Evolutionary conservation across 352 stramenopile genomes (phyloP).

Genomic region (Phytopythium oedochilum): DNA sequence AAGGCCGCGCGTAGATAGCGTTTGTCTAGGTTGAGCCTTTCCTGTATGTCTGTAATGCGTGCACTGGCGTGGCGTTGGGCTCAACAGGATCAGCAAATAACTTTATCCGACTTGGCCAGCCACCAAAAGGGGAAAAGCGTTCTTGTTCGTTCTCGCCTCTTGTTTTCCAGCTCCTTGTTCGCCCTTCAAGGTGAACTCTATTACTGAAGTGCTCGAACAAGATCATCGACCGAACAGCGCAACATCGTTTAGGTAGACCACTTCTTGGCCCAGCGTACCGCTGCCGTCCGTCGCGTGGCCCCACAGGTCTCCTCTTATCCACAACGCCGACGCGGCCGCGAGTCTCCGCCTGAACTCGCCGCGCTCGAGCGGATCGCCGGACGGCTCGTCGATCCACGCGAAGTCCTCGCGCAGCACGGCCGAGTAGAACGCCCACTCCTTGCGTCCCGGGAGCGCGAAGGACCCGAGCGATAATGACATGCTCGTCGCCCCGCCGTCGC

Average conservation of each 20-base stretch:
- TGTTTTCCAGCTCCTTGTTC: too few relatives aligned
- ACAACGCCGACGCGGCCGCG: conserved; percentile 25
- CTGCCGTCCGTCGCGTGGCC: conserved; percentile 19
- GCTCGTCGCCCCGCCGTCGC: conserved; percentile 12
- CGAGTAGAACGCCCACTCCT: conserved; percentile 59
- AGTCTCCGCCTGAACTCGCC: conserved; percentile 32
- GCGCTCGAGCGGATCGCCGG: conserved; percentile 19
- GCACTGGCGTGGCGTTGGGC: not conserved
- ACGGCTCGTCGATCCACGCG: conserved; percentile 60
- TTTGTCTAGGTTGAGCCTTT: conserved; percentile 8
- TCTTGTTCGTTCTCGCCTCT: too few relatives aligned
- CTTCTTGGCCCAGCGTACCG: conserved; percentile 49
- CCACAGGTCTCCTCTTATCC: conserved; percentile 70
- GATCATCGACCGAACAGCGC: conserved; percentile 31
- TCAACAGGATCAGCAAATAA: not conserved
- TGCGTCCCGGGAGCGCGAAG: conserved; percentile 37
- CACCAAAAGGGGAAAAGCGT: too few relatives aligned
- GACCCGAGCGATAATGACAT: conserved; percentile 46
- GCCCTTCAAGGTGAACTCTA: too few relatives aligned
- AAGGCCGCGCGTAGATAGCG: not conserved
- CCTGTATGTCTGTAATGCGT: conserved; percentile 3
- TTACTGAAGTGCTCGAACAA: too few relatives aligned
- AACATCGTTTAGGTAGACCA: conserved; percentile 72
- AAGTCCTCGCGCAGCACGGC: conserved; percentile 71
- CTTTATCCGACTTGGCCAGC: not conserved